These are phyloP conservation scores for Gossypium aridum DNA, from an alignment of 441 rosid species.

Conservation along the genomic window DNA sequence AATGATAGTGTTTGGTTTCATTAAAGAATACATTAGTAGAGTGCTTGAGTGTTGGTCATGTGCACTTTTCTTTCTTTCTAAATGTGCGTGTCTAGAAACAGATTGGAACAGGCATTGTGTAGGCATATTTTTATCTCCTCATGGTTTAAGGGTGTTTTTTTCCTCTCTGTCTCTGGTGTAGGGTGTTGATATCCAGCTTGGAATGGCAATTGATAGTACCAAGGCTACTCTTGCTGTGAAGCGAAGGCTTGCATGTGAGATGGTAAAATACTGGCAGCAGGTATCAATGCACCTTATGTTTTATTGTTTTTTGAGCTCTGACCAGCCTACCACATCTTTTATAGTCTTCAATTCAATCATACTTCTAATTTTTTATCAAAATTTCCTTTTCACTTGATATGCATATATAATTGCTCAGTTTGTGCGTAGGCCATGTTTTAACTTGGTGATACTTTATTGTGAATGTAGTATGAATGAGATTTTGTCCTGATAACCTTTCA, in stretches of 20 bases:
- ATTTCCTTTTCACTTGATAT: not conserved
- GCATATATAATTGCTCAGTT: not conserved
- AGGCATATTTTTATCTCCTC: not conserved
- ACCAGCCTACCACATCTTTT: constrained; percentile 1
- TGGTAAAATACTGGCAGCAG: constrained; percentile 99
- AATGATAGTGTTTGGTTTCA: not conserved
- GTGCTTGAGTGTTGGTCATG: not conserved
- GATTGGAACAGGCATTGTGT: not conserved
- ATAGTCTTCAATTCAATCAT: not conserved
- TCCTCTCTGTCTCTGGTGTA: constrained; percentile 22
- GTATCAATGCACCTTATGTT: constrained; percentile 24
- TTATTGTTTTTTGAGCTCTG: not conserved
- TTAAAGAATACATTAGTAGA: not conserved
- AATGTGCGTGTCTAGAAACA: not conserved
- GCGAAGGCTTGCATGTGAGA: constrained; percentile 98
- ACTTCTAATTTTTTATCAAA: not conserved
- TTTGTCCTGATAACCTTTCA: not conserved
- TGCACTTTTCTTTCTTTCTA: not conserved
- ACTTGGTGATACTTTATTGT: not conserved
- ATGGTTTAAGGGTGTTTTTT: not conserved
- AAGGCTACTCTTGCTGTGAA: constrained; percentile 98
- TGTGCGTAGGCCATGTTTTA: not conserved
- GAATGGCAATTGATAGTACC: constrained; percentile 92
- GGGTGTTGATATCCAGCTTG: constrained; percentile 97
- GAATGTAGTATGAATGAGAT: not conserved